Evolutionary conservation across 306 rosid species (phyloP).

Genomic region (Citrullus mucosospermus): DNA sequence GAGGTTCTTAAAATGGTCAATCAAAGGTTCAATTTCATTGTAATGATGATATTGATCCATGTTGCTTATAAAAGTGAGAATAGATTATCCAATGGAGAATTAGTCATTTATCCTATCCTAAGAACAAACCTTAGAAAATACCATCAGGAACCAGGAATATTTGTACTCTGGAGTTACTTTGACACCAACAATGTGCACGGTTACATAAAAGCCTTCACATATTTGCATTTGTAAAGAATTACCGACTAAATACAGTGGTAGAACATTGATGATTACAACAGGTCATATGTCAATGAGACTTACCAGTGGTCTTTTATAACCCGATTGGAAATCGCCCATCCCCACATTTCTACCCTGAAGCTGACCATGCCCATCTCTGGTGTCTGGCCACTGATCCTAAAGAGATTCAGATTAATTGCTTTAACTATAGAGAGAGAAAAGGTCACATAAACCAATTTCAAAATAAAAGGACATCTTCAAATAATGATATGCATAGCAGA

Average conservation of each 20-base stretch:
- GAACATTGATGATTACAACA: not conserved
- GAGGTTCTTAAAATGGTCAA: not conserved
- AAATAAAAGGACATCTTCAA: not conserved
- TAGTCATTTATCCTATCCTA: not conserved
- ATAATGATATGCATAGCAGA: not conserved
- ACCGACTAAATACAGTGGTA: not conserved
- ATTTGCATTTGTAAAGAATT: not conserved
- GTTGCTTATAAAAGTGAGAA: not conserved
- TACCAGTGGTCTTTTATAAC: conserved; percentile 68
- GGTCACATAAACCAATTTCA: conserved; percentile 15
- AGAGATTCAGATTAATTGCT: conserved; percentile 12
- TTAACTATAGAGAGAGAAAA: conserved; percentile 10
- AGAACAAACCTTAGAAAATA: not conserved
- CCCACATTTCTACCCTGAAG: conserved; percentile 48
- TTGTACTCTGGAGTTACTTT: not conserved
- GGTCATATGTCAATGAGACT: conserved; percentile 7
- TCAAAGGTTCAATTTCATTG: not conserved
- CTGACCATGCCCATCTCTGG: conserved; percentile 57
- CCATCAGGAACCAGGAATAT: not conserved
- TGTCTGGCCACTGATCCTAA: conserved; percentile 72
- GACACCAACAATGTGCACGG: not conserved
- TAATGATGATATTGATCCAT: not conserved
- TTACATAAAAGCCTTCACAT: not conserved
- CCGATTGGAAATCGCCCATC: conserved; percentile 42
- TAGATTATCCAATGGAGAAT: not conserved